Percentiles rank a stretch among this genome's conserved stretches.
phyloP scores from a whole-genome alignment of 1,139 yeast genomes.

The Hemisphaericaspora xylofermentans region DNA sequence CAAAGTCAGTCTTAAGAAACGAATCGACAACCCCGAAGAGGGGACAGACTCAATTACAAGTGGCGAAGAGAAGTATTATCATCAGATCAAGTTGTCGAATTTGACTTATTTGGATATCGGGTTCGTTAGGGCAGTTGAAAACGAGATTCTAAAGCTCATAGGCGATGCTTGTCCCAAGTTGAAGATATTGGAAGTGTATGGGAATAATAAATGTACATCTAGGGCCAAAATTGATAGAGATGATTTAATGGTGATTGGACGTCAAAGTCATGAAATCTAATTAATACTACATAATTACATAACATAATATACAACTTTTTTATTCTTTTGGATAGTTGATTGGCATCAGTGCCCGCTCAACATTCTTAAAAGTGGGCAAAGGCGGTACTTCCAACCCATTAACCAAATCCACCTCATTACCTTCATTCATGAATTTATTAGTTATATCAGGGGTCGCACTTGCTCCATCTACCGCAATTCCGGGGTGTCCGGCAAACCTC shows the following conservation, averaged over 20 bases:
- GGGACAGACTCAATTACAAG: conserved; percentile 11
- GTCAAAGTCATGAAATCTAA: conserved; percentile 47
- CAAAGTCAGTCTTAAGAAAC: conserved; percentile 29
- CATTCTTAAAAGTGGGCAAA: conserved; percentile 59
- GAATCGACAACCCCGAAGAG: conserved; percentile 12
- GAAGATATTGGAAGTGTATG: conserved; percentile 72
- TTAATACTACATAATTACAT: neutral
- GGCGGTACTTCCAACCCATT: conserved; percentile 29
- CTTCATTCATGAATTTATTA: conserved; percentile 39
- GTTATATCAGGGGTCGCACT: conserved; percentile 57
- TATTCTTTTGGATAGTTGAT: conserved; percentile 28
- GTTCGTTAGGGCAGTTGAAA: conserved; percentile 73
- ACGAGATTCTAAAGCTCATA: conserved; percentile 53
- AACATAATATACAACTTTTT: neutral
- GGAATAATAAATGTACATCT: conserved; percentile 67
- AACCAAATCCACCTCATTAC: conserved; percentile 25
- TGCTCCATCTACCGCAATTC: conserved; percentile 42
- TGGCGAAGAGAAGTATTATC: conserved; percentile 15
- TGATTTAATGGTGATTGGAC: conserved; percentile 67
- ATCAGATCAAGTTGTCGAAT: conserved; percentile 41
- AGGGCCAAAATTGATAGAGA: conserved; percentile 50
- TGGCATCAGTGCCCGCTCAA: conserved; percentile 54
- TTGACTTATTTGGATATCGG: conserved; percentile 70
- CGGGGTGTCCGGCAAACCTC: conserved; percentile 62
- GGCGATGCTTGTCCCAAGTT: conserved; percentile 60